Conservation (phyloP, 2,329 filamentous ascomycete genomes). For the Coniochaeta prunicola region DNA sequence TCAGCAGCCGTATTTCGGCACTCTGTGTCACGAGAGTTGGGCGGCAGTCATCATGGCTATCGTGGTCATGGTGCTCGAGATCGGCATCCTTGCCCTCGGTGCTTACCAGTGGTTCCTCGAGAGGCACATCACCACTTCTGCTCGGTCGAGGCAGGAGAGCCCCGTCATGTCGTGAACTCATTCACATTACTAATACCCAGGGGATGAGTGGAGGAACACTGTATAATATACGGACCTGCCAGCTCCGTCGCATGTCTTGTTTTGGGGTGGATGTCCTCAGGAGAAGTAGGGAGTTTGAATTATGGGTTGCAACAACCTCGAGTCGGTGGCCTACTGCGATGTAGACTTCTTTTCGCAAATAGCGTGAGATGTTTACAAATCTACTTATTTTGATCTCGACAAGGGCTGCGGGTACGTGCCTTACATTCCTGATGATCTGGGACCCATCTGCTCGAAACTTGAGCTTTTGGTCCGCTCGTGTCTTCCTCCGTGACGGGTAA, state of each 20-base stretch:
- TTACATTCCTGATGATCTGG: not conserved
- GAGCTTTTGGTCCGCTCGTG: not conserved
- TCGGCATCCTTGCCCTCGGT: slow-evolving; percentile 37
- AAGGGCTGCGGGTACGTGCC: not conserved
- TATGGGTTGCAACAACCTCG: not conserved
- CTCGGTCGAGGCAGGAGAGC: not conserved
- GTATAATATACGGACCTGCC: not conserved
- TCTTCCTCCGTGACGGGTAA: not conserved
- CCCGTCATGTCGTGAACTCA: not conserved
- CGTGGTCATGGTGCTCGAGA: slow-evolving; percentile 50
- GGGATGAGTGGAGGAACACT: not conserved
- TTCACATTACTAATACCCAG: not conserved
- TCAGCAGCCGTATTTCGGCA: slow-evolving; percentile 45
- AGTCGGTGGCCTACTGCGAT: not conserved
- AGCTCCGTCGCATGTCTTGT: not conserved
- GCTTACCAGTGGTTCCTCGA: slow-evolving; percentile 37
- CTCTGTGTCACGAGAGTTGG: slow-evolving; percentile 49
- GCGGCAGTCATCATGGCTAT: slow-evolving; percentile 47
- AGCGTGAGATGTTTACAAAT: not conserved
- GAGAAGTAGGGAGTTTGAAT: not conserved
- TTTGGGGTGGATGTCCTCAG: not conserved
- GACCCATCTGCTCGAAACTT: not conserved
- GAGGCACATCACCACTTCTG: slow-evolving; percentile 16
- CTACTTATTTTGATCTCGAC: not conserved
- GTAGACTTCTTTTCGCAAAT: not conserved